These are phyloP conservation scores for Aegilops tauschii DNA, from an alignment of 176 grass and related monocot genomes.

Conservation along the genomic window DNA sequence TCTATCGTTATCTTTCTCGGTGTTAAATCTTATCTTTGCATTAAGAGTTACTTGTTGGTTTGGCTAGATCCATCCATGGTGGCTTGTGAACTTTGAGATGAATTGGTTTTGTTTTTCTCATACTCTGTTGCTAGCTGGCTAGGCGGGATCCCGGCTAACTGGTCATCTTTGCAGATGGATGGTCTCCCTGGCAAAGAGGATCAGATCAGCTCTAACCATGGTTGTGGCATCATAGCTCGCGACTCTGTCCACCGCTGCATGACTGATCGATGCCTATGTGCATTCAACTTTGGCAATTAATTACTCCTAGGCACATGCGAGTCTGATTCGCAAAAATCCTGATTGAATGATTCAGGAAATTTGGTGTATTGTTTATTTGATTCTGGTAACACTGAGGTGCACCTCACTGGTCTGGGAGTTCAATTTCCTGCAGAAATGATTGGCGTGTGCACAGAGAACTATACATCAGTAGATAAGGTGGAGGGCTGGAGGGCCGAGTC, in stretches of 20 bases:
- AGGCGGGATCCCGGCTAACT: background rate
- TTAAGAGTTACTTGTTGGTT: background rate
- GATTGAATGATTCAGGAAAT: too few relatives aligned
- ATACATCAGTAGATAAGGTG: too few relatives aligned
- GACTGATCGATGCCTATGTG: background rate
- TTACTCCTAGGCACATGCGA: too few relatives aligned
- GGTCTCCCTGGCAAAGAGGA: background rate
- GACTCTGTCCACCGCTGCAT: background rate
- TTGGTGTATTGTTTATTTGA: too few relatives aligned
- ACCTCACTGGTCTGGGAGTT: too few relatives aligned
- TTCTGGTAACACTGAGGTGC: too few relatives aligned
- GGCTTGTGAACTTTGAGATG: background rate
- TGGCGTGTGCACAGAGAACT: too few relatives aligned
- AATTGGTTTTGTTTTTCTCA: background rate
- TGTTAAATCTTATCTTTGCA: constrained; percentile 22
- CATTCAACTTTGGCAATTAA: background rate
- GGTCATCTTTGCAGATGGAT: background rate
- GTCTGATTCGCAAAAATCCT: background rate
- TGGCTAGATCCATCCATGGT: background rate
- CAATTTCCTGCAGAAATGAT: too few relatives aligned
- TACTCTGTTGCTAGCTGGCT: background rate
- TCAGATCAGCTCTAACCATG: background rate
- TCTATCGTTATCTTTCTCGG: background rate
- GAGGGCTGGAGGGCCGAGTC: too few relatives aligned
- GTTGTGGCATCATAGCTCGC: background rate